Base-by-base conservation (phyloP, 2,329 filamentous ascomycete genomes). In the Bipolaris sorokiniana region DNA sequence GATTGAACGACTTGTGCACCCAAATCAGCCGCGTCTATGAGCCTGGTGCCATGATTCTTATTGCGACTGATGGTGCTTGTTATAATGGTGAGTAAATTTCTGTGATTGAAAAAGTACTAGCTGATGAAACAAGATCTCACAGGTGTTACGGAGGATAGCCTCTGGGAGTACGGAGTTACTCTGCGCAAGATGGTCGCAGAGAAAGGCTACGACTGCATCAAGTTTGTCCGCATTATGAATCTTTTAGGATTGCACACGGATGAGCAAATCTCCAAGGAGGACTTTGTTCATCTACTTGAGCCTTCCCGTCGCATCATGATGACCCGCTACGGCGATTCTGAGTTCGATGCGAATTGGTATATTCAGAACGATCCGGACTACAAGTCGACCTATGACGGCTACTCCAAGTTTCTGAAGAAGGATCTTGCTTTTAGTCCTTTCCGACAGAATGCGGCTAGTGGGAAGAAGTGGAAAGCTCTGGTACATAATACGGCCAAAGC, bases 41-140 rank as follows among this genome's bases (percentile, higher is more conserved):
- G n/a, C 55, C 55, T 1, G 78, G 77, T 6, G 77, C 76, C 1
- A 67, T 73, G 31, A 64, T 79, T 0, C 68, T 69, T 34, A 78
- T 80, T 28, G 73, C 73, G 20, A 77, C 77, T 0, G 78, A 80
- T 57, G 78, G 79, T 1, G 64, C 78, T 3, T 69, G 75, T 2
- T 80, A 73, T 50, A 76, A 75, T 56, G 70, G 69, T 72, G 40
- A 20, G 42, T 71, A 75, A 3, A 38, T 16, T 4, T 16, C 16
- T 3, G 7, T n/a, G n/a, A 38, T 10, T 7, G 26, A 13, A 31
- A 31, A 31, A 5, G 28, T 10, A 31, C 28, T 13, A 31, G 28
- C 28, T 31, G 28, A 31, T 10, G 28, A 31, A 31, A 31, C 1
- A 31, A 31, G 28, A 79, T 6, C 75, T 77, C 10, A 81, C 53